Evolutionary conservation across 768 basidiomycete genomes (phyloP).

Genomic region (Hebeloma cylindrosporum): DNA sequence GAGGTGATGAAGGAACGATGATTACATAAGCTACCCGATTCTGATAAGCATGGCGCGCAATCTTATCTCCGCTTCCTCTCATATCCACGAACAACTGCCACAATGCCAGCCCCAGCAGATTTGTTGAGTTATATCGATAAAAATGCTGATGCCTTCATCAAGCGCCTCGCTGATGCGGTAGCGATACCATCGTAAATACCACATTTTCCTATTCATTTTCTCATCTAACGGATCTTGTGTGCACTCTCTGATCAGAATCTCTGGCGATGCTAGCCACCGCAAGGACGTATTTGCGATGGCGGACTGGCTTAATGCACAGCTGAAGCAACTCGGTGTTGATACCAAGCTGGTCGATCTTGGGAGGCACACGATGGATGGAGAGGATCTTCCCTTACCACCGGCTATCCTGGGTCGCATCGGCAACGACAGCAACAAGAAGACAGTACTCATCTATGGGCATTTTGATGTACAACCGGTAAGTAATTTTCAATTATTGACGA

Average conservation of each 20-base stretch:
- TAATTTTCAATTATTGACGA: background rate
- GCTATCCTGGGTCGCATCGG: conserved; percentile 83
- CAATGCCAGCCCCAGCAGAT: conserved; percentile 50
- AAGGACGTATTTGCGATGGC: conserved; percentile 85
- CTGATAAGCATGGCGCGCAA: background rate
- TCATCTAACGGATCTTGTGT: background rate
- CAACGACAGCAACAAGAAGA: conserved; percentile 87
- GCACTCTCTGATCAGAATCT: conserved; percentile 46
- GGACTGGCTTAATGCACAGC: conserved; percentile 71
- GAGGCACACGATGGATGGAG: conserved; percentile 62
- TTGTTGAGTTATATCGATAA: conserved; percentile 59
- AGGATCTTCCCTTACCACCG: conserved; percentile 75
- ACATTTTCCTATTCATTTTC: conserved; percentile 3
- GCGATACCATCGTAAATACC: conserved; percentile 70
- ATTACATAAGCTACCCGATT: background rate
- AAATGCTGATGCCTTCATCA: conserved; percentile 72
- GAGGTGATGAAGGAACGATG: too few relatives aligned
- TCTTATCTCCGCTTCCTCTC: conserved; percentile 5
- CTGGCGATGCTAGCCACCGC: conserved; percentile 69
- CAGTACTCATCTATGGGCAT: conserved; percentile 90
- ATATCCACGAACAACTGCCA: conserved; percentile 9
- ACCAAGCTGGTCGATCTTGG: conserved; percentile 79
- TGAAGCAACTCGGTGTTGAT: conserved; percentile 75
- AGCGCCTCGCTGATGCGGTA: conserved; percentile 78
- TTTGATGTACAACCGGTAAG: conserved; percentile 91